Evolutionary conservation across 306 rosid species (phyloP).

Genomic region (Herpetospermum pedunculosum): DNA sequence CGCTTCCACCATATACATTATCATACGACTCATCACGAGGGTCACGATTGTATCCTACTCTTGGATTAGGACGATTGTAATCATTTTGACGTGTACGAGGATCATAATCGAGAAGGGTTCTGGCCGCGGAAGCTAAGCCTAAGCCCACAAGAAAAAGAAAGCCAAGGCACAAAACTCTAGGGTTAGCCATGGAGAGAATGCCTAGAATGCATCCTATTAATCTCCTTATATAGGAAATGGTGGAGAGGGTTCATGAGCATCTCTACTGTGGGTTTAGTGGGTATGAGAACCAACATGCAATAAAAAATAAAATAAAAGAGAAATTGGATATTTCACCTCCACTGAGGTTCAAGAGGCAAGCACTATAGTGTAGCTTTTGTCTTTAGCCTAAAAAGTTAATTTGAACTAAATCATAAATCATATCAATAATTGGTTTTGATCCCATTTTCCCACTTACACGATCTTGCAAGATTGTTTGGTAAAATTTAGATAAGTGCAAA

Average conservation of each 20-base stretch:
- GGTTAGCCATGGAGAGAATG: conserved; percentile 37
- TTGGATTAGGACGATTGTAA: background rate
- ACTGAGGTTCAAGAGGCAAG: background rate
- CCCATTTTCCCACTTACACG: background rate
- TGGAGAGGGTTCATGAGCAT: conserved; percentile 15
- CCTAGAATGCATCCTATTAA: conserved; percentile 9
- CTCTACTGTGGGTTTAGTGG: background rate
- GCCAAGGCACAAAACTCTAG: conserved; percentile 14
- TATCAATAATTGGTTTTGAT: background rate
- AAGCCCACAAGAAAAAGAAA: conserved; percentile 35
- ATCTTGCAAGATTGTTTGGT: background rate
- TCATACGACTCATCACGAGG: background rate
- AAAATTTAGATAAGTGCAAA: no score
- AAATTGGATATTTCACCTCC: background rate
- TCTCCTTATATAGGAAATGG: conserved; percentile 38
- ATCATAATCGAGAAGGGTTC: conserved; percentile 38
- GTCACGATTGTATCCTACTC: background rate
- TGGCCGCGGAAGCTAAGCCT: conserved; percentile 44
- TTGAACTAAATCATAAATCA: background rate
- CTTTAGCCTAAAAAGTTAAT: background rate
- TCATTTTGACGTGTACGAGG: background rate
- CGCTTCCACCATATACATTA: background rate
- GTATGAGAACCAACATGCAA: background rate
- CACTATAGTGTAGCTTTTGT: background rate
- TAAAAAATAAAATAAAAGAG: background rate